Evolutionary conservation across 2,329 filamentous ascomycete species (phyloP).

Genomic region (Nectriaceae sp.): DNA sequence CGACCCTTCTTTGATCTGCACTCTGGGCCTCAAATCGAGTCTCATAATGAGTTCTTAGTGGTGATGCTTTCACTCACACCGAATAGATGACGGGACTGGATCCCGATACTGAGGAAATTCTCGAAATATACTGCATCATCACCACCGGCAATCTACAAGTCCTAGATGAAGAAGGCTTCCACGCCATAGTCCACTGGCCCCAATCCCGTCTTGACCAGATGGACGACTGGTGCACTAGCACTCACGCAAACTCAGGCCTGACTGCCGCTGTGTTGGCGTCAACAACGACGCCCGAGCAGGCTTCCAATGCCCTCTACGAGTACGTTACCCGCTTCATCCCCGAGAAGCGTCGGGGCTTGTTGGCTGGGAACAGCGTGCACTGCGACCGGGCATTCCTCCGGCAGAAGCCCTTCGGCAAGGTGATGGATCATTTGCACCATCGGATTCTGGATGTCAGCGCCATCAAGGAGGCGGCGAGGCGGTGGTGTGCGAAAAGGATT

Average conservation of each 20-base stretch:
- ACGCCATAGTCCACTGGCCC: conserved; percentile 75
- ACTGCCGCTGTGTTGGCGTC: conserved; percentile 76
- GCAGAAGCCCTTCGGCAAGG: conserved; percentile 69
- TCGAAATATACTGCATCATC: conserved; percentile 91
- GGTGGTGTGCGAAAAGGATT: conserved; percentile 64
- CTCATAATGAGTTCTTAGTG: background rate
- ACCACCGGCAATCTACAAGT: conserved; percentile 79
- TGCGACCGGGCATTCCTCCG: conserved; percentile 82
- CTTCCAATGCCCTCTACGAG: conserved; percentile 70
- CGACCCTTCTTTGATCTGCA: background rate
- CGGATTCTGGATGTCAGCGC: conserved; percentile 89
- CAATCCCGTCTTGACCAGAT: conserved; percentile 73
- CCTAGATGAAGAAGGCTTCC: conserved; percentile 76
- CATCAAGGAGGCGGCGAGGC: conserved; percentile 84
- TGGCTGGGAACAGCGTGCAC: conserved; percentile 94
- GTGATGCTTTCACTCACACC: conserved; percentile 9
- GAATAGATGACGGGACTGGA: conserved; percentile 81
- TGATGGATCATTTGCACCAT: conserved; percentile 81
- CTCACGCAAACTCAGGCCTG: conserved; percentile 80
- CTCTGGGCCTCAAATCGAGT: background rate
- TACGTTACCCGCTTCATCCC: conserved; percentile 79
- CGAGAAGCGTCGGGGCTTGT: conserved; percentile 63
- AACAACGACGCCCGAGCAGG: conserved; percentile 68
- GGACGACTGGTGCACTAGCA: conserved; percentile 84
- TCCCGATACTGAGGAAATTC: conserved; percentile 76